Conservation (phyloP, 2,329 filamentous ascomycete genomes). For the Cryphonectria radicalis region DNA sequence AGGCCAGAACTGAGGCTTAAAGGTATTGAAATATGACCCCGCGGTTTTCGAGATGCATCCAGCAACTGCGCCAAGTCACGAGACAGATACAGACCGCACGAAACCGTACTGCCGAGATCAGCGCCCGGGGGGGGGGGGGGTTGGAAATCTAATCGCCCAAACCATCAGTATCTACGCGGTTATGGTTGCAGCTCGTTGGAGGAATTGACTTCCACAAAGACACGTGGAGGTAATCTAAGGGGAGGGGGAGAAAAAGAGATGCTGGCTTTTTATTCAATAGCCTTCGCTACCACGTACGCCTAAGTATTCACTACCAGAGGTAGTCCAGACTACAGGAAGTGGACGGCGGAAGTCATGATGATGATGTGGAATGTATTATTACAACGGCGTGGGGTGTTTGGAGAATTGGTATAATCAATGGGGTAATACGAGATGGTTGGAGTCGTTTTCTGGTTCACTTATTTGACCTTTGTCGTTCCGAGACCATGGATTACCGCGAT, state of each 20-base stretch:
- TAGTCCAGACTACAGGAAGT: neutral
- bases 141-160: neutral
- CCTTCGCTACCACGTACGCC: neutral
- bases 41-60: neutral
- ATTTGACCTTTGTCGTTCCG: neutral
- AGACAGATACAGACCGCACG: neutral
- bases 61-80: neutral
- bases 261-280: neutral
- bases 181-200: neutral
- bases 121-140: too few species aligned
- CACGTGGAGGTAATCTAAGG: neutral
- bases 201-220: neutral
- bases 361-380: neutral
- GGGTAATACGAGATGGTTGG: neutral
- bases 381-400: neutral
- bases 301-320: neutral
- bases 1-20: neutral
- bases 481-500: neutral
- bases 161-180: neutral
- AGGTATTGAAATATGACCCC: neutral
- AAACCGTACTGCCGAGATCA: neutral
- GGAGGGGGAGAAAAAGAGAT: neutral
- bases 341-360: neutral
- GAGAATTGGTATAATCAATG: neutral
- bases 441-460: neutral